Conservation (phyloP, 345 rosid genomes). For the Corymbia maculata region DNA sequence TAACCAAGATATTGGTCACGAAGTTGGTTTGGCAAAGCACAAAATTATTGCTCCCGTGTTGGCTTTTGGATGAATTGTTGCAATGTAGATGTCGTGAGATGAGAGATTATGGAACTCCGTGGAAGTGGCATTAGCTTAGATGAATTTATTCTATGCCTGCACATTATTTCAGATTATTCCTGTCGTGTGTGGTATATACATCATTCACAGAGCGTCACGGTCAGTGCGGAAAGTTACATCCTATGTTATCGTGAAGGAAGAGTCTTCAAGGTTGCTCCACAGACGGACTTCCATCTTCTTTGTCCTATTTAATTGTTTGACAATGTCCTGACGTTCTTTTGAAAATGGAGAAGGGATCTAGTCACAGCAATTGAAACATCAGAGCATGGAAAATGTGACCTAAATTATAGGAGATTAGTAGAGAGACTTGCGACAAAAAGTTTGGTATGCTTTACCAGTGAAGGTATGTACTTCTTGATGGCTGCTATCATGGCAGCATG, state of each 20-base stretch:
- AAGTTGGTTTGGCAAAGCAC: neutral
- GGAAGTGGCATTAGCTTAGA: neutral
- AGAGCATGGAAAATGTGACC: neutral
- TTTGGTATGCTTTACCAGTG: slow-evolving; percentile 23
- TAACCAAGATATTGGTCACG: neutral
- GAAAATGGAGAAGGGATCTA: slow-evolving; percentile 70
- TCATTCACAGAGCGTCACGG: neutral
- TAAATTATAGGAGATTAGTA: neutral
- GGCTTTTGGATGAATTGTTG: neutral
- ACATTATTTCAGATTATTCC: neutral
- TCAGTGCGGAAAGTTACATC: neutral
- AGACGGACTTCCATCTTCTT: slow-evolving; percentile 39
- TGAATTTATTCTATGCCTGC: neutral
- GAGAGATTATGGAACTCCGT: neutral
- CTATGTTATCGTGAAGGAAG: slow-evolving; percentile 7
- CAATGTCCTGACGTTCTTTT: slow-evolving; percentile 37
- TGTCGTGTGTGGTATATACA: neutral
- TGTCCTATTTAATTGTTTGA: slow-evolving; percentile 43
- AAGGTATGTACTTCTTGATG: slow-evolving; percentile 41
- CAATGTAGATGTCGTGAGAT: neutral
- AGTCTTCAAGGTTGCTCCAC: slow-evolving; percentile 35
- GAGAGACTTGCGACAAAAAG: neutral
- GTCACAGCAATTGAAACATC: neutral
- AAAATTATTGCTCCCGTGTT: neutral
- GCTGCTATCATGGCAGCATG: slow-evolving; percentile 60